These are phyloP conservation scores for Penicillium manginii DNA, from an alignment of 495 filamentous ascomycete genomes.

Conservation along the genomic window DNA sequence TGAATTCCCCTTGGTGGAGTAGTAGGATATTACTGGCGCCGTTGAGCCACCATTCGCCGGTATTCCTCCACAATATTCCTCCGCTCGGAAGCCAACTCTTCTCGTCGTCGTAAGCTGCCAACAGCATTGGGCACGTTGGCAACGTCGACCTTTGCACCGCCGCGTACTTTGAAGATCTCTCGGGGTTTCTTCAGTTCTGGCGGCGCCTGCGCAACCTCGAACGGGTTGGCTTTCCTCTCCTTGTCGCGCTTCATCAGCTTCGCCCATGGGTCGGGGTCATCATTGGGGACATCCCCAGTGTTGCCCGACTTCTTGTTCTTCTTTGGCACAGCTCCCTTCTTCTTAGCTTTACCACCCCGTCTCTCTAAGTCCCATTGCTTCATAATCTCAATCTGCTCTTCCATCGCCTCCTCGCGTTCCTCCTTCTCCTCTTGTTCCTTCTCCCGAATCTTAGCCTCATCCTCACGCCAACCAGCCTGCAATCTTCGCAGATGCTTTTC, in stretches of 20 bases:
- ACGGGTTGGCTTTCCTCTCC: conserved; percentile 58
- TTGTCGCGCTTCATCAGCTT: conserved; percentile 63
- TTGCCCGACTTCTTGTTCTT: conserved; percentile 39
- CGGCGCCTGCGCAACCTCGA: conserved; percentile 82
- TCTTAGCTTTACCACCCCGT: conserved; percentile 59
- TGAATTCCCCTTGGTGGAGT: neutral
- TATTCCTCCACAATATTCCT: conserved; percentile 82
- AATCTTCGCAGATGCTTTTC: conserved; percentile 81
- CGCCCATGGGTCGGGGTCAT: conserved; percentile 81
- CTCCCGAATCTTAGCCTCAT: conserved; percentile 66
- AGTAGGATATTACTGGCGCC: conserved; percentile 40
- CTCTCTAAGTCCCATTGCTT: conserved; percentile 52
- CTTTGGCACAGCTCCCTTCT: conserved; percentile 48
- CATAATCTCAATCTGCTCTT: conserved; percentile 52
- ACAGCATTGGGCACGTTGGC: conserved; percentile 73
- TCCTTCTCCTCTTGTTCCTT: conserved; percentile 69
- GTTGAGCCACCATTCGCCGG: conserved; percentile 74
- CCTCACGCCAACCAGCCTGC: conserved; percentile 79
- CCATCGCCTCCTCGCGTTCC: conserved; percentile 56
- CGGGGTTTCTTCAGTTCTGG: conserved; percentile 71
- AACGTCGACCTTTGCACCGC: conserved; percentile 72
- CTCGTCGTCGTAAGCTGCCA: conserved; percentile 79
- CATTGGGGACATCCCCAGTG: conserved; percentile 39
- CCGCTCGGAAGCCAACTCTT: conserved; percentile 78
- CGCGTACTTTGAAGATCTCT: conserved; percentile 68